These are phyloP conservation scores for Corylus americana DNA, from an alignment of 306 rosid genomes.

Conservation along the genomic window DNA sequence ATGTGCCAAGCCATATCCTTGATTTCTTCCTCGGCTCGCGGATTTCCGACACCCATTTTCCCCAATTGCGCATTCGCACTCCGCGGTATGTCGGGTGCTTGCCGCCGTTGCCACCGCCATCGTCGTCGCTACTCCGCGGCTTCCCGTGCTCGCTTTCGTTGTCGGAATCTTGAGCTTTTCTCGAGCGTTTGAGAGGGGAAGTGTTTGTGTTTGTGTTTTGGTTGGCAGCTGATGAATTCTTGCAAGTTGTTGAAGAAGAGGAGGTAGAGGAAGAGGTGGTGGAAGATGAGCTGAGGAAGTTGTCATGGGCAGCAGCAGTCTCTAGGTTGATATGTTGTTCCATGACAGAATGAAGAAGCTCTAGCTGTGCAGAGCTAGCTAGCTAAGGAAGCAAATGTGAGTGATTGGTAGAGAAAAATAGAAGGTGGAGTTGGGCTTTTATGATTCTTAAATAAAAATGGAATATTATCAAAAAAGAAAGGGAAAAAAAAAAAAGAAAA, in stretches of 20 bases:
- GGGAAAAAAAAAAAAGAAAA: background rate
- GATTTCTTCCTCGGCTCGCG: conserved; percentile 89
- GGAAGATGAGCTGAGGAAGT: conserved; percentile 25
- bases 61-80: conserved; percentile 84
- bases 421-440: conserved; percentile 35
- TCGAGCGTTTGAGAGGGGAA: conserved; percentile 20
- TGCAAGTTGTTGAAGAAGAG: conserved; percentile 14
- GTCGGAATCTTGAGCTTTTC: conserved; percentile 18
- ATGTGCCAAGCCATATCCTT: conserved; percentile 92
- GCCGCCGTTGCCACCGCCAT: conserved; percentile 34
- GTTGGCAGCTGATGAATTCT: conserved; percentile 24
- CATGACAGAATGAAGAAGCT: conserved; percentile 20
- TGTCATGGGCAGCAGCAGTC: conserved; percentile 47
- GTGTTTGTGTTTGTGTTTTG: background rate
- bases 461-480: conserved; percentile 20
- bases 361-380: conserved; percentile 27
- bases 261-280: conserved; percentile 22
- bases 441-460: conserved; percentile 28
- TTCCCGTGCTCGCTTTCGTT: conserved; percentile 38
- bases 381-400: conserved; percentile 38
- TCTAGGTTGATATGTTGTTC: conserved; percentile 52
- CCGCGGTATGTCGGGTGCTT: conserved; percentile 71
- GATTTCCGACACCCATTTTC: conserved; percentile 90
- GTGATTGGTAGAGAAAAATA: conserved; percentile 34
- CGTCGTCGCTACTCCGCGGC: conserved; percentile 40